phyloP scores from a whole-genome alignment of 345 rosid genomes.

The Punica granatum region DNA sequence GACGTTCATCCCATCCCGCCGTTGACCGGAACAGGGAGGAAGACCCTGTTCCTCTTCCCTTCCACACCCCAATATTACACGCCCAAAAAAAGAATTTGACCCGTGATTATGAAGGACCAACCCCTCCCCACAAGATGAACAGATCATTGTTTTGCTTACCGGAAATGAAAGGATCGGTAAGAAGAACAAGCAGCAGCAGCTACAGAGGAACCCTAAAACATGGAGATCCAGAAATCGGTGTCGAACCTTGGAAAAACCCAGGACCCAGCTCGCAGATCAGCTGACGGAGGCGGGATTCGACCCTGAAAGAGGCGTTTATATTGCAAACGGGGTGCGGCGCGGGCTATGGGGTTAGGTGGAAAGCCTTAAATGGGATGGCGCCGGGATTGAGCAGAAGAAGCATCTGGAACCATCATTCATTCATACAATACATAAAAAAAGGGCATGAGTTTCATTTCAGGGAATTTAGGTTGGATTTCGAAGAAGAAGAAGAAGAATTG shows the following conservation, averaged over 20 bases:
- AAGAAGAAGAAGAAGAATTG: background rate
- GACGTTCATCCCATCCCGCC: background rate
- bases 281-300: background rate
- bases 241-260: background rate
- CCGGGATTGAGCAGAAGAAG: slow-evolving; percentile 2
- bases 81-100: no score
- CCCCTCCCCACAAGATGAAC: no score
- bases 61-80: background rate
- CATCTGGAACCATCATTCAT: slow-evolving; percentile 7
- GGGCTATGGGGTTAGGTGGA: background rate
- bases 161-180: no score
- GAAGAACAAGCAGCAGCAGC: no score
- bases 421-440: background rate
- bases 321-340: background rate
- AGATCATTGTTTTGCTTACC: no score
- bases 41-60: background rate
- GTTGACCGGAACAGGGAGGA: background rate
- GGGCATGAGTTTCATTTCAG: background rate
- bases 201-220: no score
- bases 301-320: background rate
- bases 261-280: background rate
- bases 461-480: background rate
- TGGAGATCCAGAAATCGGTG: background rate
- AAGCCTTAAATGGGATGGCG: background rate
- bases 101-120: no score